These are phyloP conservation scores for Orobanche coerulescens DNA, from an alignment of 257 asterid genomes.

Conservation along the genomic window DNA sequence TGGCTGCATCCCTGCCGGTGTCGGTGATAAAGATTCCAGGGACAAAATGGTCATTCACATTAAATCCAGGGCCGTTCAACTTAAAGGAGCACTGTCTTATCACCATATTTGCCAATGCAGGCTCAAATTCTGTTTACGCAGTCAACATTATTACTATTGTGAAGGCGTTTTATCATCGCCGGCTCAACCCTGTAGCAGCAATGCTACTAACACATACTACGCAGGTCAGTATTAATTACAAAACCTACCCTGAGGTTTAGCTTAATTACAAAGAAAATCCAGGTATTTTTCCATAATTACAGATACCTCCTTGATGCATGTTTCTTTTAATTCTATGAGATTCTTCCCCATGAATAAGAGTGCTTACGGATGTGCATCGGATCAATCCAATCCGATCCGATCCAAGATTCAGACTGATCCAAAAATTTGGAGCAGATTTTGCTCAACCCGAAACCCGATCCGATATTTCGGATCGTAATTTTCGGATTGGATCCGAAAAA, in stretches of 20 bases:
- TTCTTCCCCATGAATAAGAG: too few relatives aligned
- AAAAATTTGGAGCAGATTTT: too few relatives aligned
- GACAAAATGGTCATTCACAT: constrained; percentile 46
- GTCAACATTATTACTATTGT: constrained; percentile 46
- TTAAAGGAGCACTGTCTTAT: constrained; percentile 62
- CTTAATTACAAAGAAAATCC: neutral
- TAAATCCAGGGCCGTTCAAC: constrained; percentile 75
- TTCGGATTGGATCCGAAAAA: too few relatives aligned
- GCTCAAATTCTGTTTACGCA: constrained; percentile 41
- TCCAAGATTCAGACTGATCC: too few relatives aligned
- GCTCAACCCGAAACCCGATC: too few relatives aligned
- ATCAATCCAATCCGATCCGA: too few relatives aligned
- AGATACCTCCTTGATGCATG: too few relatives aligned
- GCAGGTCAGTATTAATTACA: constrained; percentile 28
- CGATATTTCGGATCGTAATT: too few relatives aligned
- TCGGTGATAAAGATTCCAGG: constrained; percentile 26
- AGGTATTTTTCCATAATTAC: too few relatives aligned
- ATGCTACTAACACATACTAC: constrained; percentile 43
- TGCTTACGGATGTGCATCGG: too few relatives aligned
- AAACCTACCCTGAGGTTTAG: too few relatives aligned
- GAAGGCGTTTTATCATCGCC: constrained; percentile 49
- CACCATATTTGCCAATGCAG: constrained; percentile 56
- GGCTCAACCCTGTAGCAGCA: constrained; percentile 42
- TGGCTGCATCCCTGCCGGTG: constrained; percentile 54
- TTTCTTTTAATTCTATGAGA: too few relatives aligned